Evolutionary conservation across 345 rosid species (phyloP).

Genomic region (Populus alba): DNA sequence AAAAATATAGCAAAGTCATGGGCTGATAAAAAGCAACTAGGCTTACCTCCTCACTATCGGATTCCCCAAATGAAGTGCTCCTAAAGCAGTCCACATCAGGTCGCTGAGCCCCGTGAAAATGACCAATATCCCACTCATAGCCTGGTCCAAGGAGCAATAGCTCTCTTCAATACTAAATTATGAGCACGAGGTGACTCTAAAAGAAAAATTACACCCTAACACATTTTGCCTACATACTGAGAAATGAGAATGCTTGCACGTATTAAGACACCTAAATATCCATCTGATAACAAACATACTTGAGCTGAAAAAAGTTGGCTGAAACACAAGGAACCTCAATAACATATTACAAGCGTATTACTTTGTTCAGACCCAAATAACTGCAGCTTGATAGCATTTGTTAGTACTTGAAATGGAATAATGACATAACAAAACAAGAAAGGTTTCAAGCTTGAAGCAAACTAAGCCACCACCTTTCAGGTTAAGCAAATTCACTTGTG

Average conservation of each 20-base stretch:
- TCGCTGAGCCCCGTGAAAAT: slow-evolving; percentile 67
- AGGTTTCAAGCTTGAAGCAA: neutral
- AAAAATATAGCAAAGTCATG: too few relatives aligned
- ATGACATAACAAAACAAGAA: neutral
- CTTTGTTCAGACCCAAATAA: too few relatives aligned
- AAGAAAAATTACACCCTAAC: neutral
- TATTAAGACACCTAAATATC: too few relatives aligned
- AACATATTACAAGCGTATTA: too few relatives aligned
- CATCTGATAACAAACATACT: too few relatives aligned
- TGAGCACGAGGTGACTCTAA: neutral
- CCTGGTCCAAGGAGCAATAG: slow-evolving; percentile 45
- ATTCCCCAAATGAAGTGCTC: slow-evolving; percentile 70
- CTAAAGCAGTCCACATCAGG: slow-evolving; percentile 94
- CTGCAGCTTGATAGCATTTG: too few relatives aligned
- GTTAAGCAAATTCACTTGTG: neutral
- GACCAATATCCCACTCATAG: slow-evolving; percentile 98
- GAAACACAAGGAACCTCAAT: too few relatives aligned
- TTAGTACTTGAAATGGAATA: neutral
- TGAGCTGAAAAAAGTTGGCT: too few relatives aligned
- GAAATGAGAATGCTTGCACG: too few relatives aligned
- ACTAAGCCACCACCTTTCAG: neutral
- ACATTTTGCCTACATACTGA: too few relatives aligned
- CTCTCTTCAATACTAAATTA: slow-evolving; percentile 3
- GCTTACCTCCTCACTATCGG: slow-evolving; percentile 43
- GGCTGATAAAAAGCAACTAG: slow-evolving; percentile 16